phyloP scores from a whole-genome alignment of 202 grass and related monocot genomes.

The Bolboschoenoplectus hybrid region DNA sequence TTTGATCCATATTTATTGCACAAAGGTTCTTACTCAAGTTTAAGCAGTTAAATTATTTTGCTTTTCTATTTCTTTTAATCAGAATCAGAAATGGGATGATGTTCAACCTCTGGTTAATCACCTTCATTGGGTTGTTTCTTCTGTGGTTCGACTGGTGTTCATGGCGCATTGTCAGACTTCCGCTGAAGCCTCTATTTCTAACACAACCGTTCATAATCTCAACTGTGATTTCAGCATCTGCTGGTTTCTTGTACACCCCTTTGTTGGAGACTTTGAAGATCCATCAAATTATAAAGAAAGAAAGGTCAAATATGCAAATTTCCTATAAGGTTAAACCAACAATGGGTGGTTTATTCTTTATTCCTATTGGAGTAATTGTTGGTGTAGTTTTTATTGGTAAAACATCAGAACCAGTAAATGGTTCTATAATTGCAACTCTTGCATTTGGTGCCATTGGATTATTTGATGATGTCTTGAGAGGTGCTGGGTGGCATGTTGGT shows the following conservation, averaged over 20 bases:
- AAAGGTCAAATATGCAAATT: constrained; percentile 53
- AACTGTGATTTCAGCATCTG: constrained; percentile 66
- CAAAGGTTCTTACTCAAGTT: constrained; percentile 45
- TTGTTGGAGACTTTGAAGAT: constrained; percentile 77
- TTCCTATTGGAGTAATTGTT: constrained; percentile 79
- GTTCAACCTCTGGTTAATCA: constrained; percentile 69
- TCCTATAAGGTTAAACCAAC: constrained; percentile 67
- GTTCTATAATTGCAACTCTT: constrained; percentile 65
- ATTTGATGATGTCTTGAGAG: constrained; percentile 71
- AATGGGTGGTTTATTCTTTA: constrained; percentile 91
- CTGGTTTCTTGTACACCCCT: constrained; percentile 83
- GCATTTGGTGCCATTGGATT: constrained; percentile 83
- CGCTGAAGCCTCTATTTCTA: constrained; percentile 84
- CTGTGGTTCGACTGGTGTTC: constrained; percentile 93
- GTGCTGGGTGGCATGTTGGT: constrained; percentile 41
- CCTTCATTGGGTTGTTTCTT: constrained; percentile 68
- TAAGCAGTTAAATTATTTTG: constrained; percentile 1
- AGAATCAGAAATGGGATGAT: constrained; percentile 78
- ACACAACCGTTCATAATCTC: constrained; percentile 82
- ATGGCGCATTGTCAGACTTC: constrained; percentile 91
- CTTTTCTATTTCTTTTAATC: constrained; percentile 57
- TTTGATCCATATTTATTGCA: constrained; percentile 25
- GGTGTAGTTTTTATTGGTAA: constrained; percentile 59
- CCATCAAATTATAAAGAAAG: constrained; percentile 65
- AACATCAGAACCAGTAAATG: constrained; percentile 59